A percentile compares a stretch with the other conserved stretches of the same genome.
Evolutionary conservation across 345 rosid genomes (phyloP).

Genomic region (Erucastrum elatum): DNA sequence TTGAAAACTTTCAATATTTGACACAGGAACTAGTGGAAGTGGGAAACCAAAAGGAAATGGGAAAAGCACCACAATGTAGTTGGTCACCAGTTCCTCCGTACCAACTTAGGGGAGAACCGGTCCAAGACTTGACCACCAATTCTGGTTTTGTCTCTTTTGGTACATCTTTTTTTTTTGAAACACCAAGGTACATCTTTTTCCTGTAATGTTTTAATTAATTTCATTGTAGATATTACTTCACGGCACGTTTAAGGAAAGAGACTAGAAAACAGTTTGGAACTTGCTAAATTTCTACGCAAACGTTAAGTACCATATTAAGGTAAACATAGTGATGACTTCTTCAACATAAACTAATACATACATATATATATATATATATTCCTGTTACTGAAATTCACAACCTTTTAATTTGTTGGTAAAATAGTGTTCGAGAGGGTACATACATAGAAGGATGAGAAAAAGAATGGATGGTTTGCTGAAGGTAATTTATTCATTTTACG

Average conservation of each 20-base stretch:
- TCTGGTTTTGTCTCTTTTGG: constrained; percentile 87
- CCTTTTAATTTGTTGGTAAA: not conserved
- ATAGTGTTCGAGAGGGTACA: constrained; percentile 80
- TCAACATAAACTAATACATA: not conserved
- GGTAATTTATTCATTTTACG: constrained; percentile 46
- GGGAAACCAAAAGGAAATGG: constrained; percentile 43
- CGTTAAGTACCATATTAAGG: constrained; percentile 82
- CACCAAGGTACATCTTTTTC: not conserved
- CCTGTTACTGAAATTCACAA: not conserved
- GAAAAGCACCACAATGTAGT: constrained; percentile 56
- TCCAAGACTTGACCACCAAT: constrained; percentile 77
- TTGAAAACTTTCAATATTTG: not conserved
- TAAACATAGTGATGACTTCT: constrained; percentile 24
- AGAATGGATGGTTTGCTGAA: constrained; percentile 66
- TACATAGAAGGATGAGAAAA: constrained; percentile 79
- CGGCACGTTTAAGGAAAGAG: constrained; percentile 62
- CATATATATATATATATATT: not conserved
- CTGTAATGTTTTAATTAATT: not conserved
- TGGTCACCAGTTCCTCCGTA: constrained; percentile 93
- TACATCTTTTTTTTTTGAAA: constrained; percentile 25
- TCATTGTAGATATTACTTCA: constrained; percentile 58
- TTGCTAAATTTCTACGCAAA: constrained; percentile 75
- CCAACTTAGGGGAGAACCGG: constrained; percentile 75
- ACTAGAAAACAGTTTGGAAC: constrained; percentile 78
- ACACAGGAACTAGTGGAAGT: constrained; percentile 73